Base-by-base conservation (phyloP, 2,329 filamentous ascomycete species). In the Ploettnerulaceae sp. region DNA sequence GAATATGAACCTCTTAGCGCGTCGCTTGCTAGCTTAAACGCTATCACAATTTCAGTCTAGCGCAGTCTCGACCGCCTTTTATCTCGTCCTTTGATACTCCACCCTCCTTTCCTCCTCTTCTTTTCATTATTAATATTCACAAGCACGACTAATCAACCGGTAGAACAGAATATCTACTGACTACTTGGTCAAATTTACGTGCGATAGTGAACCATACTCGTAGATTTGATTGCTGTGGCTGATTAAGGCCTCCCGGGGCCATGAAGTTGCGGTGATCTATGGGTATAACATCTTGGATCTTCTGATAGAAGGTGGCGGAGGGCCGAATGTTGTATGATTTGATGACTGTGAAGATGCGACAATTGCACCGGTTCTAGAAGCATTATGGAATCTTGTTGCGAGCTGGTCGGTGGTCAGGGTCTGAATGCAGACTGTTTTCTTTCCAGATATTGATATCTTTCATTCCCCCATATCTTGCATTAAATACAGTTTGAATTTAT, bases 141-240 rank as follows among this genome's bases (percentile, higher is more conserved):
- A 46, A 46, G 36, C 43, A 39, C 43, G 28, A 46, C 39, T 8
- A 39, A 46, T 46, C 43, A 46, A 46, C 43, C 43, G 35, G 26
- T 15, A 33, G 11, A 26, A 26, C 28, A 34, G 11, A 8, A 56
- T 51, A 48, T 36, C 54, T 49, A 60, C 53, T 59, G 58, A 48
- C 48, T 56, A 52, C 47, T 42, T 49, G 57, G 50, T 62, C 58
- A 62, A 57, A 58, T 58, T 58, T 57, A 51, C 55, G 53, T 62
- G 58, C 57, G 43, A 57, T 41, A 62, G 47, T 47, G 25, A 58
- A 31, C 33, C 24, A 55, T 53, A 18, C 34, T 33, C 15, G 43
- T 40, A 47, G 42, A 43, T 44, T 41, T 38, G 32, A 20, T 38
- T 43, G 41, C 40, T 48, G 36, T 51, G 29, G 46, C 45, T 54